Percentiles rank a stretch among this genome's conserved stretches.
Conservation (phyloP, 148 eudicot genomes). For the Amaranthus cruentus region DNA sequence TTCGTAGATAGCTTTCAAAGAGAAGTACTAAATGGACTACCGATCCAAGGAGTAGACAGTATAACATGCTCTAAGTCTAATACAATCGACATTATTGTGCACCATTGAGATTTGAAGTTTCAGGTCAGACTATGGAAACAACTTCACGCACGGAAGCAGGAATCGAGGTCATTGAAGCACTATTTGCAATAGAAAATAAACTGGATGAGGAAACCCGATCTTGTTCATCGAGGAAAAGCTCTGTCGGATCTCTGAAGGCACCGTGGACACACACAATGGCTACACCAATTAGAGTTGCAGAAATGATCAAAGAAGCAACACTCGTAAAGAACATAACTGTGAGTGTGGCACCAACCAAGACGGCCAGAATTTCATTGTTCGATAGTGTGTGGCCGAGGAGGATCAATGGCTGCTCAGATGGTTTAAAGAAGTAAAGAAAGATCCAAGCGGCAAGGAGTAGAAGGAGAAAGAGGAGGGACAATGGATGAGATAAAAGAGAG, state of each 20-base stretch:
- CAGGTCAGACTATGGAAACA: conserved; percentile 12
- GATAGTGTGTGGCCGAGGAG: conserved; percentile 41
- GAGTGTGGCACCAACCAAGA: conserved; percentile 31
- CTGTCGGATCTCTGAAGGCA: conserved; percentile 54
- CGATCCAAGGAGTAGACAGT: no score
- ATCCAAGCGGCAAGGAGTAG: conserved; percentile 51
- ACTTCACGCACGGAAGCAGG: conserved; percentile 25
- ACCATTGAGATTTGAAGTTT: no score
- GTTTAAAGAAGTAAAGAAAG: conserved; percentile 55
- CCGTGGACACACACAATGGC: conserved; percentile 47
- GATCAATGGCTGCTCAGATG: conserved; percentile 44
- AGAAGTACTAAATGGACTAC: no score
- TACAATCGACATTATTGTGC: neutral
- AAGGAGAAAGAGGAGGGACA: conserved; percentile 43
- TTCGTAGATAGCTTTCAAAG: neutral
- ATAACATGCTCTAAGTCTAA: neutral
- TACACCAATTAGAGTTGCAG: conserved; percentile 30
- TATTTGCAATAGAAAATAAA: conserved; percentile 33
- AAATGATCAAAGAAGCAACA: conserved; percentile 52
- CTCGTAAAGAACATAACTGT: conserved; percentile 47
- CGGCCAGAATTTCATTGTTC: conserved; percentile 41
- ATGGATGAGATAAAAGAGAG: conserved; percentile 52
- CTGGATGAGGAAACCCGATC: conserved; percentile 29
- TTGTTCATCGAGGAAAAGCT: conserved; percentile 47
- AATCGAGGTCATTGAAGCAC: conserved; percentile 33